Evolutionary conservation across 768 basidiomycete genomes (phyloP).

Genomic region (Mycena latifolia): DNA sequence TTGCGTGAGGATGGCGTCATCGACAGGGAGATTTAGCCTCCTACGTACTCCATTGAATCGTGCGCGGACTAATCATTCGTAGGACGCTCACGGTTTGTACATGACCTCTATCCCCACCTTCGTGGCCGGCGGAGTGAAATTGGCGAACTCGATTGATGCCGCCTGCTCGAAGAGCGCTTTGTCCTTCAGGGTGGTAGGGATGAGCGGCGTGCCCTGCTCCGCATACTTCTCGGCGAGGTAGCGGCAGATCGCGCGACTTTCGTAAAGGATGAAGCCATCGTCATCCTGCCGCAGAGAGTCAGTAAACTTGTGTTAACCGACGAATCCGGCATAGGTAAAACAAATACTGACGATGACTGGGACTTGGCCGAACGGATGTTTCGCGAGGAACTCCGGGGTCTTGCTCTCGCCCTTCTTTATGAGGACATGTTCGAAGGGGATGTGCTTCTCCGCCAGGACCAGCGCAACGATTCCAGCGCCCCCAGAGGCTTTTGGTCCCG

Average conservation of each 20-base stretch:
- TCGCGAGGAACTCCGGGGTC: not conserved
- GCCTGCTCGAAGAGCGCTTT: conserved; percentile 7
- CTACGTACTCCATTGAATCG: no score
- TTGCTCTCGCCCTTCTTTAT: not conserved
- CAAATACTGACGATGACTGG: conserved; percentile 2
- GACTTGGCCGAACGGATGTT: conserved; percentile 14
- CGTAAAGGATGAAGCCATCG: conserved; percentile 6
- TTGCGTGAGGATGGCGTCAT: not conserved
- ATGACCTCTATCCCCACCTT: not conserved
- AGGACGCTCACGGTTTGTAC: not conserved
- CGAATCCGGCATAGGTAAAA: no score
- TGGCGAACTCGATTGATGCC: not conserved
- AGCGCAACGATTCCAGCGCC: no score
- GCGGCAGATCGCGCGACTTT: conserved; percentile 5
- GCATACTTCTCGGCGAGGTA: conserved; percentile 11
- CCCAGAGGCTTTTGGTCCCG: no score
- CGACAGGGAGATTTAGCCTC: not conserved
- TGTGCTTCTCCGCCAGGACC: conserved; percentile 8
- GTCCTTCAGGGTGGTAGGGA: not conserved
- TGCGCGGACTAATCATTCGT: not conserved
- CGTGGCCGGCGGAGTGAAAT: not conserved
- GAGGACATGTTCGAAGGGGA: not conserved
- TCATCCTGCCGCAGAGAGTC: not conserved
- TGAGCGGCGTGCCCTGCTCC: not conserved
- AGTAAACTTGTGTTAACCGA: no score